Base-by-base conservation (phyloP, 345 rosid species). In the Aquilaria yunnanensis region DNA sequence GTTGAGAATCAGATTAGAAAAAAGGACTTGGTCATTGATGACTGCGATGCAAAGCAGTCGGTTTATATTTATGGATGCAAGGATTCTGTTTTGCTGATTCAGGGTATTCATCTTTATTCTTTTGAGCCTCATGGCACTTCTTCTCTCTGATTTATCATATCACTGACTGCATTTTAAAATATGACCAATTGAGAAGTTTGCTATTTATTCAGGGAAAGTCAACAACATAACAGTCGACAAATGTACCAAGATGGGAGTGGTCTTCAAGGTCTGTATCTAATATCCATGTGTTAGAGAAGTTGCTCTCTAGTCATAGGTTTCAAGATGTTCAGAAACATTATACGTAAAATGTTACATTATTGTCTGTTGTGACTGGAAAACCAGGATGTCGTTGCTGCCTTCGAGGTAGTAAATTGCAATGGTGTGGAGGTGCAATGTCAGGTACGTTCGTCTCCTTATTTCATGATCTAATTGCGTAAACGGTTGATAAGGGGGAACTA, bases 321-420 rank as follows among this genome's bases (percentile, higher is more conserved):
- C 12, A 54, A 55, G 32, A 34, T 32, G 29, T 49, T 3, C 34
- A 34, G 41, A 54, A 37, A 43, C 51, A 54, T 52, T 6, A 47
- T 32, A 3, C 51, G 12, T 72, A 43, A 32, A 63, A 29, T 13
- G 13, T 48, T 57, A 33, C 58, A 46, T 53, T 46, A 66, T 59
- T 16, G 50, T 63, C 67, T 66, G 47, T 33, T 61, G 14, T 66
- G 62, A 37, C 51, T 47, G 62, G 50, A 59, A 63, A 47, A 64
- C 32, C 74, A 91, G 96, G 97, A 88, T 81, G 97, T 91, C 16
- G 97, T 91, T 66, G 94, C 97, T 77, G 97, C 97, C 66, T 91
- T 74, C 77, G 97, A 91, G 85, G 73, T 86, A 72, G 97, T 88
- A 52, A 91, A 91, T 65, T 86, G 94, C 84, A 84, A 47, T 68